These are phyloP conservation scores for Aspergillus pseudoterreus DNA, from an alignment of 2,329 filamentous ascomycete genomes.

Conservation along the genomic window DNA sequence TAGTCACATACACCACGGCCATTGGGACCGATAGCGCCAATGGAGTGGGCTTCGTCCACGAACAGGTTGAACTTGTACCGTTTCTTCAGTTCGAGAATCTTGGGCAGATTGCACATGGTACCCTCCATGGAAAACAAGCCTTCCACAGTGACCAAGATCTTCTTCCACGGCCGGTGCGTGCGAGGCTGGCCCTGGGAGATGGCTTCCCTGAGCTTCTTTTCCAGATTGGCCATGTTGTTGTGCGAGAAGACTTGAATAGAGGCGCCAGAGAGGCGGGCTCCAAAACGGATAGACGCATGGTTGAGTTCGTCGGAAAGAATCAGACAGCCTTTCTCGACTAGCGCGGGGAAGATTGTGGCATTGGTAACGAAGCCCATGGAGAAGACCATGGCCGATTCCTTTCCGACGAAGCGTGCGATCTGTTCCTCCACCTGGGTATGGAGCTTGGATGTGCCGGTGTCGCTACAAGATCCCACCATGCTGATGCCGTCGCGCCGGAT, in stretches of 20 bases:
- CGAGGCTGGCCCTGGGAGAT: constrained; percentile 93
- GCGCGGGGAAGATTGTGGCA: constrained; percentile 82
- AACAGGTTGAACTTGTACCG: constrained; percentile 95
- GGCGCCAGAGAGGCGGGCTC: constrained; percentile 82
- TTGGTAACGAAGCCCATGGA: constrained; percentile 98
- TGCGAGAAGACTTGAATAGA: constrained; percentile 94
- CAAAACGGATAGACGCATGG: constrained; percentile 91
- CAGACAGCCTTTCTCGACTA: constrained; percentile 85
- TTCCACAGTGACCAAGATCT: constrained; percentile 91
- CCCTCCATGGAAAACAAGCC: constrained; percentile 98
- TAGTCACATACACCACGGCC: constrained; percentile 94
- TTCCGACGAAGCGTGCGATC: constrained; percentile 84
- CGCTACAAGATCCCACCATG: constrained; percentile 71
- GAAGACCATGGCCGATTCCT: constrained; percentile 88
- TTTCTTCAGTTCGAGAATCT: constrained; percentile 76
- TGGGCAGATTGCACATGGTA: constrained; percentile 90
- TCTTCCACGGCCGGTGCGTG: constrained; percentile 95
- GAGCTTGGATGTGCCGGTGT: constrained; percentile 78
- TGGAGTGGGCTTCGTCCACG: constrained; percentile 90
- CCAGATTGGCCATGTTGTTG: constrained; percentile 84
- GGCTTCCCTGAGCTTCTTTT: constrained; percentile 76
- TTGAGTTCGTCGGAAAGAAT: constrained; percentile 95
- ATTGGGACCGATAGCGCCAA: constrained; percentile 83
- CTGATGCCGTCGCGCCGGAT: constrained; percentile 79
- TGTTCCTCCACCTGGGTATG: constrained; percentile 81